Conservation (phyloP, 805 yeast species). For the Blastobotrys terrestris region DNA sequence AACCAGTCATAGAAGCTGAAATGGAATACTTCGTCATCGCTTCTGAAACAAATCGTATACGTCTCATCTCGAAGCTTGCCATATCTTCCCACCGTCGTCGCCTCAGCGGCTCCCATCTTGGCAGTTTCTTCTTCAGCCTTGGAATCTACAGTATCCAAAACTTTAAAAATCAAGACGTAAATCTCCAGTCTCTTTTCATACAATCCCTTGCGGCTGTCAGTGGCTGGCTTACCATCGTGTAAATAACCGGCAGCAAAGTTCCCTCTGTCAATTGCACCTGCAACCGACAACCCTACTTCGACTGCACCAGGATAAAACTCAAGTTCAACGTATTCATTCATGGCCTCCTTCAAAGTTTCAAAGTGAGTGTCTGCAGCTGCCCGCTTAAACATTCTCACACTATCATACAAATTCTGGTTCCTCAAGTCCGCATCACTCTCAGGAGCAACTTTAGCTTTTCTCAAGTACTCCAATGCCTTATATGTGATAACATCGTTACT, state of each 20-base stretch:
- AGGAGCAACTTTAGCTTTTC: conserved; percentile 75
- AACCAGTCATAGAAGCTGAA: conserved; percentile 92
- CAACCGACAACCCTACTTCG: conserved; percentile 70
- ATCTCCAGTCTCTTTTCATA: conserved; percentile 51
- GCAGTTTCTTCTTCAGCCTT: conserved; percentile 35
- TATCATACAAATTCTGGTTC: conserved; percentile 59
- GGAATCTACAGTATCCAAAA: conserved; percentile 66
- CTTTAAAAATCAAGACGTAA: conserved; percentile 68
- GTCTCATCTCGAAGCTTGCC: conserved; percentile 58
- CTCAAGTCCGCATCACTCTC: conserved; percentile 60
- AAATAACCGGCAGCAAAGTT: conserved; percentile 53
- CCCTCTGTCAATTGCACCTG: conserved; percentile 59
- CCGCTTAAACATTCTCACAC: conserved; percentile 69
- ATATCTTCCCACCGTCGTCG: background rate
- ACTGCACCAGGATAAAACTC: conserved; percentile 82
- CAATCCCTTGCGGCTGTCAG: conserved; percentile 46
- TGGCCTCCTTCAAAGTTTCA: conserved; percentile 77
- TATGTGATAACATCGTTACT: conserved; percentile 89
- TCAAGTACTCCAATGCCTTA: conserved; percentile 87
- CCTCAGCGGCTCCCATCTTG: conserved; percentile 25
- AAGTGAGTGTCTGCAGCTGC: conserved; percentile 72
- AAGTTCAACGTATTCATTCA: conserved; percentile 67
- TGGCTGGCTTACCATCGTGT: conserved; percentile 43
- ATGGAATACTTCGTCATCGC: conserved; percentile 81
- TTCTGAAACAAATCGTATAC: conserved; percentile 65